Base-by-base conservation (phyloP, 2,329 filamentous ascomycete species). In the Talaromyces rugulosus region DNA sequence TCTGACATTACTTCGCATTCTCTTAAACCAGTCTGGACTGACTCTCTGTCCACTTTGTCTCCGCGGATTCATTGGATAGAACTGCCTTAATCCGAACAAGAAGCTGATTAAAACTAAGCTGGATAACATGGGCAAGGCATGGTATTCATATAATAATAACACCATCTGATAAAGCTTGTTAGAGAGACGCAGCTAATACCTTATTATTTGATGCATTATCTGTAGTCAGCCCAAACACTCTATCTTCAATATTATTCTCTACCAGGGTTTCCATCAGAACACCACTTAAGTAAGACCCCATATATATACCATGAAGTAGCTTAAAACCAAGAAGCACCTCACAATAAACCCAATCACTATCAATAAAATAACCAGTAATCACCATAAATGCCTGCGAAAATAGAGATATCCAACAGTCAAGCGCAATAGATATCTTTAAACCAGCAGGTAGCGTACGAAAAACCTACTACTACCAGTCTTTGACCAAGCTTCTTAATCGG, bases 321-420 rank as follows among this genome's bases (percentile, higher is more conserved):
- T 63, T 56, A 56, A 65, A 65, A 4, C 64, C 59, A 62, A 65
- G 56, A 8, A 65, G 36, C 1, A 63, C 18, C 55, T 65, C 59
- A 1, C 50, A 47, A 56, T 63, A 63, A 0, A 58, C 18, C 56
- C 57, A 65, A 42, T 63, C 14, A n/a, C 31, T 1, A 34, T 62
- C 34, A 34, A 65, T 18, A 18, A 63, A 65, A n/a, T 65, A 63
- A 1, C 52, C 40, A 6, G 62, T 65, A 5, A 63, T 31, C 6
- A 61, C 62, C 47, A 63, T 63, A 60, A 63, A 65, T 2, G 56
- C 56, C 42, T 65, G 47, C 33, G 8, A 6, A 31, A 63, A 62
- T 12, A 36, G 59, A 40, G 56, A 59, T n/a, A 33, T 65, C 64
- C 59, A 65, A n/a, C 59, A 65, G 18, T 63, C 53, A n/a, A n/a